Percentiles rank a stretch among this genome's conserved stretches.
Evolutionary conservation across 2,329 filamentous ascomycete species (phyloP).

Genomic region (Volutella citrinella): DNA sequence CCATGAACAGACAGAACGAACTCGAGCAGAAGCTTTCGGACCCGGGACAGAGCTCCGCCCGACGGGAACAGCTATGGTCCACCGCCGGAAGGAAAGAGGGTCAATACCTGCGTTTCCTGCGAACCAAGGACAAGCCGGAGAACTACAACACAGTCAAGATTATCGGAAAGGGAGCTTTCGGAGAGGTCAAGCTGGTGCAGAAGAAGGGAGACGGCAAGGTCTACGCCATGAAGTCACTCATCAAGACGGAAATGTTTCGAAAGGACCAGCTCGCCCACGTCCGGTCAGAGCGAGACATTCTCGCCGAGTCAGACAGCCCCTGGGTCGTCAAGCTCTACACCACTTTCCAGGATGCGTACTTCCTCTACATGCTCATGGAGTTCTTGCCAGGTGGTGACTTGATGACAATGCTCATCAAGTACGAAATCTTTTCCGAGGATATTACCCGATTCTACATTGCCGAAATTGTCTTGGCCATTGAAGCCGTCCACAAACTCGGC

Average conservation of each 20-base stretch:
- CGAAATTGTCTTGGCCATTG: constrained; percentile 96
- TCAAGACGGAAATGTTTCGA: constrained; percentile 99
- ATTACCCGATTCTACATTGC: constrained; percentile 99
- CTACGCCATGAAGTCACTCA: constrained; percentile 95
- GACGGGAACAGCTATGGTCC: constrained; percentile 82
- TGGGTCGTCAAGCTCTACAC: constrained; percentile 99
- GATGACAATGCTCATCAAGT: constrained; percentile 99
- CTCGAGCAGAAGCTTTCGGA: constrained; percentile 83
- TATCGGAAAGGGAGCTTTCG: constrained; percentile 98
- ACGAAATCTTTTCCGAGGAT: constrained; percentile 98
- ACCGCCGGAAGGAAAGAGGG: constrained; percentile 85
- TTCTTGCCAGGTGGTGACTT: constrained; percentile 96
- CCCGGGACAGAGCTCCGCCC: constrained; percentile 67
- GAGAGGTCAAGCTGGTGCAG: constrained; percentile 96
- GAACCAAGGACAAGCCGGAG: constrained; percentile 87
- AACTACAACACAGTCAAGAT: constrained; percentile 98
- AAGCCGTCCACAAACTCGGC: constrained; percentile 94
- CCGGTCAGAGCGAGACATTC: constrained; percentile 92
- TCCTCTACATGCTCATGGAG: constrained; percentile 99
- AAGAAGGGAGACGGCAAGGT: constrained; percentile 96
- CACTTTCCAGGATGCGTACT: constrained; percentile 94
- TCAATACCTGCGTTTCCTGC: constrained; percentile 88
- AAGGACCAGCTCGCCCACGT: constrained; percentile 98
- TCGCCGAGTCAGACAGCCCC: constrained; percentile 98
- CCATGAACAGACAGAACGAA: constrained; percentile 71